phyloP scores from a whole-genome alignment of 495 filamentous ascomycete species.

The Aspergillus sclerotiicarbonarius region DNA sequence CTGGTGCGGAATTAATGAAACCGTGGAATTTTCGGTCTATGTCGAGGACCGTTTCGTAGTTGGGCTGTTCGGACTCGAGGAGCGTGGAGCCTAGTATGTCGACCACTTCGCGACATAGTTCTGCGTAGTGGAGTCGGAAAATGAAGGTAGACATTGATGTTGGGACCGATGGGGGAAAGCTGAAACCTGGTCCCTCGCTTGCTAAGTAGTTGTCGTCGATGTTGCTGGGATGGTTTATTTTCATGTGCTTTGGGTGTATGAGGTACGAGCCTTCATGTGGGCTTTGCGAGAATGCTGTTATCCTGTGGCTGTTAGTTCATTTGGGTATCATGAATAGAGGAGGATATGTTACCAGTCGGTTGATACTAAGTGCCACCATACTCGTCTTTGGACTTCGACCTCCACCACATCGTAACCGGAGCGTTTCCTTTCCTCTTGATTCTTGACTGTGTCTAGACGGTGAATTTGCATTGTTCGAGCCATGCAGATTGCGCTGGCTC shows the following conservation, averaged over 20 bases:
- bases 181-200: slow-evolving; percentile 5
- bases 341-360: slow-evolving; percentile 26
- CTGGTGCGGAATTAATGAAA: slow-evolving; percentile 19
- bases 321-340: not conserved
- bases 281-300: slow-evolving; percentile 25
- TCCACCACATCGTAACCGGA: slow-evolving; percentile 29
- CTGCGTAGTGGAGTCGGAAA: slow-evolving; percentile 21
- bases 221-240: slow-evolving; percentile 28
- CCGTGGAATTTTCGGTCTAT: slow-evolving; percentile 24
- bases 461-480: slow-evolving; percentile 28
- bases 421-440: slow-evolving; percentile 21
- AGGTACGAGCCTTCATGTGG: slow-evolving; percentile 28
- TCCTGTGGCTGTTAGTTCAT: slow-evolving; percentile 18
- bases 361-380: slow-evolving; percentile 35
- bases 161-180: slow-evolving; percentile 16
- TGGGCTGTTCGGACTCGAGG: slow-evolving; percentile 19
- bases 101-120: slow-evolving; percentile 30
- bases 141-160: slow-evolving; percentile 27
- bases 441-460: slow-evolving; percentile 25
- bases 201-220: slow-evolving; percentile 29
- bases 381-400: slow-evolving; percentile 30
- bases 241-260: slow-evolving; percentile 33
- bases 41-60: slow-evolving; percentile 25
- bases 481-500: slow-evolving; percentile 24
- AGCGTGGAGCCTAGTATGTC: slow-evolving; percentile 25